Conservation (phyloP, 2,329 filamentous ascomycete genomes). For the Colletotrichum tamarilloi region DNA sequence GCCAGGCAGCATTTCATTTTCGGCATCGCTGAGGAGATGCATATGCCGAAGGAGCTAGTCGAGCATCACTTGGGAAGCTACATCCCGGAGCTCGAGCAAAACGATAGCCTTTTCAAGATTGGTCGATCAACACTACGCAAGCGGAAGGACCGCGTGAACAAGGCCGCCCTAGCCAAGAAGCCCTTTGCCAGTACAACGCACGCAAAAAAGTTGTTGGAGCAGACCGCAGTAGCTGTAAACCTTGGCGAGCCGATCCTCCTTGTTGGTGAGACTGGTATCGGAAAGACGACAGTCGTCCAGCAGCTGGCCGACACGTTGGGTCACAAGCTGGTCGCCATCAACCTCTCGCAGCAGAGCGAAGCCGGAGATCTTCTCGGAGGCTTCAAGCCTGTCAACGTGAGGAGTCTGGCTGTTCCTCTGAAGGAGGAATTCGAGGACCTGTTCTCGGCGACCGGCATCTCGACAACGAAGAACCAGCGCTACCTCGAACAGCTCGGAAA, state of each 20-base stretch:
- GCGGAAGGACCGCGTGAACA: slow-evolving; percentile 59
- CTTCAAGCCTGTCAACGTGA: slow-evolving; percentile 94
- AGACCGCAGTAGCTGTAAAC: slow-evolving; percentile 84
- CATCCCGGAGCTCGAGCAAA: slow-evolving; percentile 75
- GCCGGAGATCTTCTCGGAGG: slow-evolving; percentile 95
- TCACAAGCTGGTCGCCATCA: slow-evolving; percentile 90
- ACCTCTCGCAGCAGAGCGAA: slow-evolving; percentile 97
- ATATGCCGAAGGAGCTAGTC: slow-evolving; percentile 83
- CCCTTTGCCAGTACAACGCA: slow-evolving; percentile 92
- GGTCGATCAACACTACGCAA: slow-evolving; percentile 75
- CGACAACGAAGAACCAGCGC: slow-evolving; percentile 84
- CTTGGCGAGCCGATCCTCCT: slow-evolving; percentile 90
- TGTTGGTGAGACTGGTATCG: slow-evolving; percentile 98
- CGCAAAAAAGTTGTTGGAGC: slow-evolving; percentile 86
- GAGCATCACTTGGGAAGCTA: slow-evolving; percentile 81
- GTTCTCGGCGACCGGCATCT: slow-evolving; percentile 87
- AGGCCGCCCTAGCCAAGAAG: slow-evolving; percentile 63
- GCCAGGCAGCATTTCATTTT: slow-evolving; percentile 70
- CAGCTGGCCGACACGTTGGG: slow-evolving; percentile 87
- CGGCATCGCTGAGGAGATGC: slow-evolving; percentile 86
- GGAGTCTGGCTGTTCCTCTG: slow-evolving; percentile 87
- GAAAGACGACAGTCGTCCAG: slow-evolving; percentile 96
- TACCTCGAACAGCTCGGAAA: slow-evolving; percentile 87
- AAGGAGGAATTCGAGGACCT: slow-evolving; percentile 95
- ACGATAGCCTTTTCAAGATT: slow-evolving; percentile 67